Evolutionary conservation across 441 rosid species (phyloP), one percentile per base, ranked within the genome.

Genomic region (Macaranga tanarius): DNA sequence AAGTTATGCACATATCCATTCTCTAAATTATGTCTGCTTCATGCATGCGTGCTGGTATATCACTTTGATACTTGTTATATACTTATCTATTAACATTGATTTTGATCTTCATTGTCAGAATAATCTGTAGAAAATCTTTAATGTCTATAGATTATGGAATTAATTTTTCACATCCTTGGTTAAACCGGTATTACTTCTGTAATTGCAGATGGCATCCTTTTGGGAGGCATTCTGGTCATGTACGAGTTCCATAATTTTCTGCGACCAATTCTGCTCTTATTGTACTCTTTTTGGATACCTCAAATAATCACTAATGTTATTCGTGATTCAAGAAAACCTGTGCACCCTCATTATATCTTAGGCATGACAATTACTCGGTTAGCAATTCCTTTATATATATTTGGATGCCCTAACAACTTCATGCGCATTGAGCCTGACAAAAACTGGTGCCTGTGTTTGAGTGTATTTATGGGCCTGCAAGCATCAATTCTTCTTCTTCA

Each of bases 171-270:
- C 47, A 28, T 69, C 47, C 54, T 34, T 44, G 45, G 40, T 44
- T 57, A 50, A 65, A 28, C 42, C 75, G 63, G 75, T 54, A 74
- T 57, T 15, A 54, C 42, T 68, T 12, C 40, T 75, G 57, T 25
- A 67, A 65, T 50, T 65, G 85, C 91, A 95, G 99, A 95, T 88
- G 99, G 99, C 65, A 86, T 92, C 83, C 99, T 95, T 76, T 84
- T 95, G 83, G 98, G 98, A 76, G 99, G 99, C 84, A 92, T 95
- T 84, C 80, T 92, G 85, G 71, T 95, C 75, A 91, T 95, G 97
- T 95, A 92, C 0, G 93, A 92, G 88, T 90, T 92, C 84, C 99
- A 90, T 74, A 85, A 88, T 74, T 90, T 82, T 82, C 83, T 95
- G 79, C 87, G 86, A 59, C 92, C 86, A 38, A 83, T 95, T 72